These are phyloP conservation scores for Skeletonema menzelii DNA, from an alignment of 108 stramenopile species.

Conservation along the genomic window DNA sequence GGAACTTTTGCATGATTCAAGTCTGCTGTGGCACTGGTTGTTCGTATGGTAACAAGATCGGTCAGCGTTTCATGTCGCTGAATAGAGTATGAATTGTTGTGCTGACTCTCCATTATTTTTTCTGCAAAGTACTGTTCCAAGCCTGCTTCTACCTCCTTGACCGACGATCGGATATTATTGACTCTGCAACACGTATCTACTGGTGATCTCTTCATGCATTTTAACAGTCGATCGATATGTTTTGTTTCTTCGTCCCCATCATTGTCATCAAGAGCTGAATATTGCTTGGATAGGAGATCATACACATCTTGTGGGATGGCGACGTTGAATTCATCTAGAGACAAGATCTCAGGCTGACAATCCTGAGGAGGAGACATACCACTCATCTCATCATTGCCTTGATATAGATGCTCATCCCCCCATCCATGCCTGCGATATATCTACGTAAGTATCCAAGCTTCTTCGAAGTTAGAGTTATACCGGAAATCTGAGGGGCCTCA, in stretches of 20 bases:
- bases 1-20: conserved; percentile 5
- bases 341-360: conserved; percentile 20
- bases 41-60: conserved; percentile 23
- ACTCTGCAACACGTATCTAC: conserved; percentile 55
- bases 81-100: neutral
- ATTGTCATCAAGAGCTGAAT: conserved; percentile 1
- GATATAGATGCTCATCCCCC: neutral
- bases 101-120: neutral
- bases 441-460: too few species aligned
- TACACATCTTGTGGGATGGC: conserved; percentile 32
- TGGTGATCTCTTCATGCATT: conserved; percentile 59
- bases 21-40: neutral
- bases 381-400: neutral
- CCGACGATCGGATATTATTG: conserved; percentile 38
- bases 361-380: neutral
- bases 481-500: too few species aligned
- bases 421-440: too few species aligned
- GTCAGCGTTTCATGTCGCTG: conserved; percentile 14
- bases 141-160: conserved; percentile 43
- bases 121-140: conserved; percentile 22
- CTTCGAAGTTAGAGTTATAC: too few species aligned
- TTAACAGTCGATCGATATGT: conserved; percentile 43
- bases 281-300: conserved; percentile 20
- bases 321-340: conserved; percentile 21
- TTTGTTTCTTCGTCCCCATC: neutral